Evolutionary conservation across 2,329 filamentous ascomycete species (phyloP).

Genomic region (Cytospora paraplurivora): DNA sequence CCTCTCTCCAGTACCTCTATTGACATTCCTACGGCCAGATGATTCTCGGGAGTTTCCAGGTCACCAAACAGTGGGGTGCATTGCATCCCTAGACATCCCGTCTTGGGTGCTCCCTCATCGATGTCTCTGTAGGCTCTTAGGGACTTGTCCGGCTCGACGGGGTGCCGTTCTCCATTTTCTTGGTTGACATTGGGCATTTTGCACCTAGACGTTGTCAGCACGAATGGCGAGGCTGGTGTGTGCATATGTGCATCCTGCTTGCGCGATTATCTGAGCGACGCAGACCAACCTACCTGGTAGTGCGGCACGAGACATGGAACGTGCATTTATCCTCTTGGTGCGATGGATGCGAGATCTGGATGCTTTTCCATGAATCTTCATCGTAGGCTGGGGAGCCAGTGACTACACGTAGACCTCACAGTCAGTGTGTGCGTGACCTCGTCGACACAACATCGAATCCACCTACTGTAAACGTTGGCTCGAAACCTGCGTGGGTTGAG

Average conservation of each 20-base stretch:
- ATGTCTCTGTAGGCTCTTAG: slow-evolving; percentile 61
- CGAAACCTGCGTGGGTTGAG: slow-evolving; percentile 68
- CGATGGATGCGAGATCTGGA: slow-evolving; percentile 54
- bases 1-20: slow-evolving; percentile 52
- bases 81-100: slow-evolving; percentile 67
- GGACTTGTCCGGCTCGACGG: slow-evolving; percentile 58
- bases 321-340: slow-evolving; percentile 47
- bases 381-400: slow-evolving; percentile 65
- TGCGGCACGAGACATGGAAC: slow-evolving; percentile 65
- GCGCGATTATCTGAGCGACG: background rate
- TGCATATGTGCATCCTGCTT: background rate
- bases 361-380: slow-evolving; percentile 69
- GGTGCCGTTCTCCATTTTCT: slow-evolving; percentile 57
- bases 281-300: slow-evolving; percentile 53
- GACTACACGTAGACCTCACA: slow-evolving; percentile 43
- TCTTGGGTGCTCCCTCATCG: slow-evolving; percentile 59
- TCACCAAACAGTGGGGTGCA: slow-evolving; percentile 57
- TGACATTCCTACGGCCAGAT: slow-evolving; percentile 59
- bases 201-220: slow-evolving; percentile 47
- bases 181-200: slow-evolving; percentile 72
- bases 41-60: slow-evolving; percentile 32
- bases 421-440: background rate
- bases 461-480: slow-evolving; percentile 68
- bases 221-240: background rate
- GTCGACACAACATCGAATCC: background rate